Evolutionary conservation across 176 grass and related monocot species (phyloP).

Genomic region (Hordeum vulgare): DNA sequence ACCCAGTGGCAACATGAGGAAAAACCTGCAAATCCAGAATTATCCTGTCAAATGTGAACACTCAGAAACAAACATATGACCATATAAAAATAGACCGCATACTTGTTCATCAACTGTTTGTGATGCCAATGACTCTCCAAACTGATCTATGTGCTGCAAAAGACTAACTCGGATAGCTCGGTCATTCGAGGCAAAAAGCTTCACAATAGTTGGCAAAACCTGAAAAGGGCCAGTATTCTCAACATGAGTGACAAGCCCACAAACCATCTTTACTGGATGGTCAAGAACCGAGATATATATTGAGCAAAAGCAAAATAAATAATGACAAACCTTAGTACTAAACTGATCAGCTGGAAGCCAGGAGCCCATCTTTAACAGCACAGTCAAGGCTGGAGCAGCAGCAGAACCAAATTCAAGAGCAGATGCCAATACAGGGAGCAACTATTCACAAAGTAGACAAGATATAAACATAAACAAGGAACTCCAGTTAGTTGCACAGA

Average conservation of each 20-base stretch:
- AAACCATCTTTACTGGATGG: background rate
- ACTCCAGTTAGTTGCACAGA: background rate
- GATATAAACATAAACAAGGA: constrained; percentile 10
- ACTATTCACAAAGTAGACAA: constrained; percentile 40
- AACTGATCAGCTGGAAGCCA: constrained; percentile 93
- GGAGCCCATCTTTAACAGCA: constrained; percentile 90
- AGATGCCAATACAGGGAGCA: constrained; percentile 89
- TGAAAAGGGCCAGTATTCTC: constrained; percentile 32
- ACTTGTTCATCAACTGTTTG: constrained; percentile 99
- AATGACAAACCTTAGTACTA: constrained; percentile 56
- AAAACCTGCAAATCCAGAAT: constrained; percentile 61
- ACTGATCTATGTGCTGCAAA: constrained; percentile 97
- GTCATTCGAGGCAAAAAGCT: constrained; percentile 94
- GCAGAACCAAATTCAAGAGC: constrained; percentile 96
- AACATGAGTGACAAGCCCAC: background rate
- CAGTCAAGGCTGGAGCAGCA: constrained; percentile 93
- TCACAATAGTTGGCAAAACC: constrained; percentile 96
- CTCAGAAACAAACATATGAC: background rate
- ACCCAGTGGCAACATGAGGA: constrained; percentile 94
- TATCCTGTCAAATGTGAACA: constrained; percentile 21
- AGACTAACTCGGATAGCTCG: constrained; percentile 95
- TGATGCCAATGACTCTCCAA: constrained; percentile 80
- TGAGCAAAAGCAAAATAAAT: constrained; percentile 11
- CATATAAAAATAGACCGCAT: constrained; percentile 21
- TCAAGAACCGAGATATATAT: background rate